A percentile compares a stretch with the other conserved stretches of the same genome.
Conservation (phyloP, 169 alveolate genomes). For the Plasmodium fragile region DNA sequence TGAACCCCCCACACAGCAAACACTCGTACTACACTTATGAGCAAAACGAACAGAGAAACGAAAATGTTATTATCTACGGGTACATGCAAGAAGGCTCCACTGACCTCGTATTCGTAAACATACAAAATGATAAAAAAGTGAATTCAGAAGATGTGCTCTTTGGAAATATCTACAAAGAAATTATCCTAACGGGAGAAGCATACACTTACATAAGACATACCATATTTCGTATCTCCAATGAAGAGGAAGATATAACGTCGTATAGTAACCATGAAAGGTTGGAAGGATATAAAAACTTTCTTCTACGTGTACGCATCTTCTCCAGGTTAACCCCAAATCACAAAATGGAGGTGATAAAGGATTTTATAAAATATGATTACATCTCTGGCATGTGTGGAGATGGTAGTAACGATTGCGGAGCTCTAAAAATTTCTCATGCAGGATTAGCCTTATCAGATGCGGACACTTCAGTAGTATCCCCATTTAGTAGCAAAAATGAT, state of each 20-base stretch:
- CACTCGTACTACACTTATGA: not conserved
- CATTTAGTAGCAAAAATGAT: conserved; percentile 89
- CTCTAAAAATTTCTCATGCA: conserved; percentile 93
- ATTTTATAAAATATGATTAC: conserved; percentile 87
- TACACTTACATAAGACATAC: conserved; percentile 18
- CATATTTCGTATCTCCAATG: conserved; percentile 1
- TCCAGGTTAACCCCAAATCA: conserved; percentile 90
- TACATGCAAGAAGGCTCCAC: conserved; percentile 3
- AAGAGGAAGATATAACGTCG: conserved; percentile 18
- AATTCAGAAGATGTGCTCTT: conserved; percentile 13
- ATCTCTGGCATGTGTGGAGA: conserved; percentile 95
- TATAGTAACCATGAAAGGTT: not conserved
- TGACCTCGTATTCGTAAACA: conserved; percentile 32
- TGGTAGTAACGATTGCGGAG: conserved; percentile 96
- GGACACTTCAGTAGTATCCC: conserved; percentile 92
- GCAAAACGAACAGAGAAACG: not conserved
- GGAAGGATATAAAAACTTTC: conserved; percentile 46
- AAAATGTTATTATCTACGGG: conserved; percentile 65
- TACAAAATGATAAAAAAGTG: conserved; percentile 51
- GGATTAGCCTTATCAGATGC: conserved; percentile 93
- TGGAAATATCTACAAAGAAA: conserved; percentile 60
- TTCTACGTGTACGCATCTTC: conserved; percentile 79
- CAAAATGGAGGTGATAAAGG: conserved; percentile 89
- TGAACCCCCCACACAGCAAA: not conserved
- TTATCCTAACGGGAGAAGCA: conserved; percentile 68